Base-by-base conservation (phyloP, 768 basidiomycete species). In the Agaricus sinodeliciosus region DNA sequence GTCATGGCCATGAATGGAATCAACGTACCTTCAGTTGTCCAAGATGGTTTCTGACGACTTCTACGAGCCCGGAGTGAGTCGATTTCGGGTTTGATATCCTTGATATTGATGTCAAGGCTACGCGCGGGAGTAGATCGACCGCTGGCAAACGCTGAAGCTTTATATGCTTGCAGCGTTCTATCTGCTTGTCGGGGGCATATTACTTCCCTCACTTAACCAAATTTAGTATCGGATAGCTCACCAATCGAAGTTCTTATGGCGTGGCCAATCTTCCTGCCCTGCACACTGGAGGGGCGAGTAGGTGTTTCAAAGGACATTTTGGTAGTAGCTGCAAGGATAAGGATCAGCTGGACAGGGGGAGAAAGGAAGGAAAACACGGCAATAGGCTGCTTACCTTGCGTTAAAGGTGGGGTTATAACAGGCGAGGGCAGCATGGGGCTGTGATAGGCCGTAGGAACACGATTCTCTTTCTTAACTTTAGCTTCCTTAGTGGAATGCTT, bases 201-300 rank as follows among this genome's bases (percentile, higher is more conserved):
- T 44, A 55, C 12, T 13, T 25, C 13, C 16, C 18, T 41, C n/a
- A 26, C 35, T 18, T 19, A 44, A 36, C 19, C 44, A 31, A 9
- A 15, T 12, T 28, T 47, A 34, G 16, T 26, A 26, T 27, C 39
- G 42, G 25, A 43, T 39, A 41, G n/a, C 74, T 34, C 58, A 87
- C 89, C 87, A 55, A 91, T 82, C 0, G 89, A 91, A 55, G 77
- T 73, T 64, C 79, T 86, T 58, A 91, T 74, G 54, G 80, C 45
- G n/a, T 54, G 52, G 35, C 52, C 45, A 26, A 54, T 19, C 39
- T 48, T 54, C 52, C 41, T 54, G 37, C 39, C 28, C 8, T 41
- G 52, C 5, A 31, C 18, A 26, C 39, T 54, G 7, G 45, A 31
- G 3, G 52, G 45, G 11, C 39, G 36, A 51, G 57, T 39, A 22